phyloP scores from a whole-genome alignment of 192 early-diverging fungal genomes.

The Coemansia sp. region DNA sequence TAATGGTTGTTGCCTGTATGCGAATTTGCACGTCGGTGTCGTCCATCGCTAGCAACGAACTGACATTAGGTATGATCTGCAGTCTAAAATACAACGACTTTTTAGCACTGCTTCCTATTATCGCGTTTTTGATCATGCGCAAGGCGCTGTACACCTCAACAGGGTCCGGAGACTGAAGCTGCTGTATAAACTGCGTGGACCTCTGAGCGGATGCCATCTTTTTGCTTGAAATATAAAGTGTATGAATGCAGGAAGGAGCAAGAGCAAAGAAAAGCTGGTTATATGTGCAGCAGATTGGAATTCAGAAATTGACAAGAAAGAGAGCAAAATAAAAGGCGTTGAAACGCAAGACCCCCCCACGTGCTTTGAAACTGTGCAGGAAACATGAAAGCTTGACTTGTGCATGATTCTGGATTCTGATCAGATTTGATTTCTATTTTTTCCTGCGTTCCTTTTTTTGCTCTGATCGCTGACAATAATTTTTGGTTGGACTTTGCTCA shows the following conservation, averaged over 20 bases:
- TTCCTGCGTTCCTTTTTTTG: too few relatives aligned
- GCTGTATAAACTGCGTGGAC: conserved; percentile 22
- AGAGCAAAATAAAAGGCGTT: neutral
- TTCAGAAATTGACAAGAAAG: too few relatives aligned
- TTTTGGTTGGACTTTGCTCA: too few relatives aligned
- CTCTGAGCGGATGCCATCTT: conserved; percentile 24
- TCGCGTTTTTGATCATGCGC: conserved; percentile 47
- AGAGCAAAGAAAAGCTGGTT: too few relatives aligned
- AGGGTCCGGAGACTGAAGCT: conserved; percentile 45
- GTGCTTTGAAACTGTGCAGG: neutral
- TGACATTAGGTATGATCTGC: conserved; percentile 37
- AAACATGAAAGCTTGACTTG: too few relatives aligned
- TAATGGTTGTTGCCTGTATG: conserved; percentile 41
- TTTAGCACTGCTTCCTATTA: conserved; percentile 50
- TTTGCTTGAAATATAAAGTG: neutral
- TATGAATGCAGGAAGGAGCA: neutral
- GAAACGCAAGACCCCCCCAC: too few relatives aligned
- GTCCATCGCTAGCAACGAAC: conserved; percentile 29
- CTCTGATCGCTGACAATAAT: too few relatives aligned
- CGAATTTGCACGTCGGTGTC: conserved; percentile 43
- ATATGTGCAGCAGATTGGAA: too few relatives aligned
- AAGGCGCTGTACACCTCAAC: conserved; percentile 47
- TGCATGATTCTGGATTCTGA: too few relatives aligned
- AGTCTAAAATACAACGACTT: conserved; percentile 46
- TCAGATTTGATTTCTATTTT: too few relatives aligned